Conservation (phyloP, 208 protist species). For the Porcisia deanei region DNA sequence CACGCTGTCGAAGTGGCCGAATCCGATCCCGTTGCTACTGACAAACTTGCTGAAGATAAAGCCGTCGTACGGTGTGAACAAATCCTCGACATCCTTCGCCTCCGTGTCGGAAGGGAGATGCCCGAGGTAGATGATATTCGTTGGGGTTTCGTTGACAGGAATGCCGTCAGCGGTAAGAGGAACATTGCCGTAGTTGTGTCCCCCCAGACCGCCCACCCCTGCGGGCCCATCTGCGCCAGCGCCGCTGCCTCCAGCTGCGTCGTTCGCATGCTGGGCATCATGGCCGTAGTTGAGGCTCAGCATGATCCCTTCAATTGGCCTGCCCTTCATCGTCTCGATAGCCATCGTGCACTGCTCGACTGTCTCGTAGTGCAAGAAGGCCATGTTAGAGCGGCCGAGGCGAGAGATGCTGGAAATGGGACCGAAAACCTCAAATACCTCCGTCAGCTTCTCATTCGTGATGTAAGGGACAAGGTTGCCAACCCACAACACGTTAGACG, state of each 20-base stretch:
- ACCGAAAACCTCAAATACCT: constrained; percentile 84
- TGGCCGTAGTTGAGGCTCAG: constrained; percentile 88
- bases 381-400: constrained; percentile 69
- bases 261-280: constrained; percentile 32
- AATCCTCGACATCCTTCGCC: constrained; percentile 65
- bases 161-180: constrained; percentile 44
- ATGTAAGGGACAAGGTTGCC: constrained; percentile 74
- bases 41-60: constrained; percentile 87
- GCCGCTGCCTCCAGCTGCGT: constrained; percentile 9
- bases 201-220: constrained; percentile 6
- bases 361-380: constrained; percentile 85
- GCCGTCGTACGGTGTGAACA: constrained; percentile 78
- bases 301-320: constrained; percentile 68
- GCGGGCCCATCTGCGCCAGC: constrained; percentile 5
- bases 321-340: constrained; percentile 71
- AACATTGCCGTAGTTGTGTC: constrained; percentile 9
- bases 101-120: constrained; percentile 67
- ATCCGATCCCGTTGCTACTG: constrained; percentile 62
- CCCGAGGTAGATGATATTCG: constrained; percentile 88
- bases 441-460: constrained; percentile 64
- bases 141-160: constrained; percentile 66
- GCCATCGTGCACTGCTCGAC: constrained; percentile 84
- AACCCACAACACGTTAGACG: constrained; percentile 84
- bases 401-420: constrained; percentile 67
- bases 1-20: constrained; percentile 82